phyloP scores from a whole-genome alignment of 495 filamentous ascomycete genomes.

The Talaromyces nanjingensis region DNA sequence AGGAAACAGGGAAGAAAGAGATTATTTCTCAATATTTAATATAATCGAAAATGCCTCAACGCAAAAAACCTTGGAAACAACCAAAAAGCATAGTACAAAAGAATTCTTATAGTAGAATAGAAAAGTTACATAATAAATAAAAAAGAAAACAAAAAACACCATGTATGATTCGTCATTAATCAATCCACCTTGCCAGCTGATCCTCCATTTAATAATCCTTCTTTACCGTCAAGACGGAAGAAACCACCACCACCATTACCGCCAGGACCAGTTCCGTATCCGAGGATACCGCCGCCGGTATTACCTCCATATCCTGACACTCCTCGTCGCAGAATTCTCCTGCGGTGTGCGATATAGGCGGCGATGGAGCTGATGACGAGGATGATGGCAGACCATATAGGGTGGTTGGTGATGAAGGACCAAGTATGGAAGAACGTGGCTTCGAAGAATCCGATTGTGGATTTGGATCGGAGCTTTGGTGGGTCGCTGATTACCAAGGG shows the following conservation, averaged over 20 bases:
- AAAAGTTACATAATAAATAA: slow-evolving; percentile 5
- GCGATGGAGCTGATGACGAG: slow-evolving; percentile 39
- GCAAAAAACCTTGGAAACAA: slow-evolving; percentile 2
- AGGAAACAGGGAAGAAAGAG: background rate
- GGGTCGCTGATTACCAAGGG: slow-evolving; percentile 67
- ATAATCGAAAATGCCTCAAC: background rate
- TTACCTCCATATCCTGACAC: slow-evolving; percentile 22
- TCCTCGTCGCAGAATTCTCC: slow-evolving; percentile 24
- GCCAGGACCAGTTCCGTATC: slow-evolving; percentile 15
- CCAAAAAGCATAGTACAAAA: background rate
- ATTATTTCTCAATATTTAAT: background rate
- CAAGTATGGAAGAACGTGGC: slow-evolving; percentile 72
- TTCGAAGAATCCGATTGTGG: slow-evolving; percentile 69
- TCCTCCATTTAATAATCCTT: slow-evolving; percentile 54
- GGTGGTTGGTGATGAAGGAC: slow-evolving; percentile 61
- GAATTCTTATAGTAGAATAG: background rate
- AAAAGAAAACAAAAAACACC: slow-evolving; percentile 1
- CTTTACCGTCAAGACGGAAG: slow-evolving; percentile 72
- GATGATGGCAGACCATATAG: slow-evolving; percentile 59
- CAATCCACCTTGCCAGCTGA: slow-evolving; percentile 76
- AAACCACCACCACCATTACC: slow-evolving; percentile 54
- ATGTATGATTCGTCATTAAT: slow-evolving; percentile 16
- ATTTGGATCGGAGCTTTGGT: slow-evolving; percentile 80
- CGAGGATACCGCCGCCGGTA: slow-evolving; percentile 35
- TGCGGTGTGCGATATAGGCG: slow-evolving; percentile 24